Percentiles rank a stretch among this genome's conserved stretches.
Evolutionary conservation across 2,329 filamentous ascomycete species (phyloP).

Genomic region (Colletotrichum lentis): DNA sequence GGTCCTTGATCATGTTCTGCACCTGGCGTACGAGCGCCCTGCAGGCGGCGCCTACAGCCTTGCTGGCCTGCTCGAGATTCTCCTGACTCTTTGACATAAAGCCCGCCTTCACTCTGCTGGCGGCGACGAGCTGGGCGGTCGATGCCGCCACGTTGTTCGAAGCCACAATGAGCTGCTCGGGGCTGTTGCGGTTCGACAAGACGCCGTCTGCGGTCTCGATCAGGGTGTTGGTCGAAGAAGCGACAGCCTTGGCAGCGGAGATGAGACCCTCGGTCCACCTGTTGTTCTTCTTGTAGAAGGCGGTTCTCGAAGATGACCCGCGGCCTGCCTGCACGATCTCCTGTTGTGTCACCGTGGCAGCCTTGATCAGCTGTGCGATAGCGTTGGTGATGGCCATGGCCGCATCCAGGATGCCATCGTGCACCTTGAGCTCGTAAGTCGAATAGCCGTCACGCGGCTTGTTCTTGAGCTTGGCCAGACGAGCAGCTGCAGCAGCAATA

Average conservation of each 20-base stretch:
- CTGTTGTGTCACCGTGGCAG: slow-evolving; percentile 89
- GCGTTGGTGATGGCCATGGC: slow-evolving; percentile 93
- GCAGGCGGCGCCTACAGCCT: slow-evolving; percentile 90
- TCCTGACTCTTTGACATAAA: slow-evolving; percentile 99
- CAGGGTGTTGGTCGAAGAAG: slow-evolving; percentile 89
- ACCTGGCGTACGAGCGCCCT: slow-evolving; percentile 89
- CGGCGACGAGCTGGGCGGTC: slow-evolving; percentile 95
- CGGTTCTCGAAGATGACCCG: slow-evolving; percentile 84
- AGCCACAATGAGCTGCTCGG: slow-evolving; percentile 96
- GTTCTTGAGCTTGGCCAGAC: slow-evolving; percentile 90
- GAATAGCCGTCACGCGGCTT: slow-evolving; percentile 96
- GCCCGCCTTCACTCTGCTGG: slow-evolving; percentile 93
- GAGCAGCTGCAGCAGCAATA: slow-evolving; percentile 89
- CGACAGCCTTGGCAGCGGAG: slow-evolving; percentile 95
- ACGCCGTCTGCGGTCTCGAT: slow-evolving; percentile 99
- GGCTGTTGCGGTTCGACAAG: slow-evolving; percentile 87
- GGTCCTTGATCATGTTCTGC: slow-evolving; percentile 90
- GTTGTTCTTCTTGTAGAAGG: slow-evolving; percentile 99
- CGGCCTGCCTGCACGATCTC: slow-evolving; percentile 96
- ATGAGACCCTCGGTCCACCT: slow-evolving; percentile 98
- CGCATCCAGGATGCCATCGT: slow-evolving; percentile 93
- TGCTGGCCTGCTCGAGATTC: slow-evolving; percentile 86
- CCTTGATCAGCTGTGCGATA: slow-evolving; percentile 93
- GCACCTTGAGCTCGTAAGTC: slow-evolving; percentile 94
- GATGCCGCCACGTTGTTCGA: slow-evolving; percentile 97